Evolutionary conservation across 139 green algal genomes (phyloP), one percentile per base, ranked within the genome.

Genomic region (Picochlorum sp.): DNA sequence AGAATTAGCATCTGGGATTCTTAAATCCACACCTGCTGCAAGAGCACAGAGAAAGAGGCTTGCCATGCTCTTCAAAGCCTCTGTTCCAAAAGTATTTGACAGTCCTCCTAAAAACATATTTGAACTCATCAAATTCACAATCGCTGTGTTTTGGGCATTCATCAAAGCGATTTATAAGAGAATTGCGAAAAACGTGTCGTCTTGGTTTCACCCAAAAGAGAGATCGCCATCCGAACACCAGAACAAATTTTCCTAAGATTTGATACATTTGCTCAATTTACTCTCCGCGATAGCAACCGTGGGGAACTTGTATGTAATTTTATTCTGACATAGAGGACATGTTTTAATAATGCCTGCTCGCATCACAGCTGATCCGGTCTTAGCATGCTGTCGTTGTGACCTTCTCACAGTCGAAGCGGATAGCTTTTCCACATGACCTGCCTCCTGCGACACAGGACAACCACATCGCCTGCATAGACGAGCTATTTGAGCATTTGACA

Each of bases 41-140:
- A 60, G 70, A 24, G 70, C 63, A 13, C 56, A 72, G 64, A 67
- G 64, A 51, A 72, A 68, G 34, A 57, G 70, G 8, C 57, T 77
- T 18, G 49, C 44, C n/a, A 45, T 77, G 34, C 34, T 77, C 8
- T 71, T 71, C 47, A 57, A 45, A 30, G 51, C 20, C 11, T 62
- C 57, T 3, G 26, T 71, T 3, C 37, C 18, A 9, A 68, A 68
- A 49, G 70, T 72, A 24, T 10, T 57, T 13, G 24, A 49, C 4
- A 77, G 70, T 34, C 64, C 70, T 13, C 63, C 57, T 2, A 24
- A 44, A 10, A 58, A 23, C 37, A 52, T 77, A 10, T 23, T 72
- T 14, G 11, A 63, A 16, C 44, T 77, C 10, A 24, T 77, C 3
- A 20, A 45, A 11, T 77, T 77, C 24, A 72, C 70, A 11, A 57